Evolutionary conservation across 768 basidiomycete species (phyloP), one percentile per base, ranked within the genome.

Genomic region (Amanita subjunquillea): DNA sequence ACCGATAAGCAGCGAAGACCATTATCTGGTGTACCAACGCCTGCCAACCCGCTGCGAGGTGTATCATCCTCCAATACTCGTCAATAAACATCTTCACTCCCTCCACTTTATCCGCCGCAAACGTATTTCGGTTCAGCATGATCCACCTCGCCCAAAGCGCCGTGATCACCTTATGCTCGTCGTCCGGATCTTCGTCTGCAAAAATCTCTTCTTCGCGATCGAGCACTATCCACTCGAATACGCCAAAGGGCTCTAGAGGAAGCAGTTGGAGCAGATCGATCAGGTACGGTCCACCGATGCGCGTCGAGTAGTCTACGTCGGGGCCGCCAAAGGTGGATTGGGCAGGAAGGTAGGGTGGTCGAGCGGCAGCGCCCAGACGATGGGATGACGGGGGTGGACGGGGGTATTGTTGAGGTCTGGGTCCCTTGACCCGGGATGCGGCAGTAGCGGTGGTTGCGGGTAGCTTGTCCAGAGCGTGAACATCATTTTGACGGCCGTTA

Each of bases 101-200:
- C 27, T 56, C 60, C 56, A 45, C 50, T 47, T 39, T 51, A 51
- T 42, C 29, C 27, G 32, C 22, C 23, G 4, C 25, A 41, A 50
- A 46, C 12, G 48, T 69, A 47, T 46, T 82, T 83, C 78, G 67
- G 59, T 85, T 74, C 30, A 82, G 62, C 48, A 81, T 64, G 3
- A 88, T 85, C 86, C 86, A 90, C 48, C 88, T 63, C 10, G 70
- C 78, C 87, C 87, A 90, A 10, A 90, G 66, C 4, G 86, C 85
- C 51, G 80, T 78, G 71, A 91, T 84, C 6, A 88, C 80, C 63
- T 90, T 91, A 54, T 85, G 79, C 56, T 88, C 85, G 53, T 87
- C 86, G 38, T 71, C 70, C 9, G 88, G 69, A 59, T 88, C 81
- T 55, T 86, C 82, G 42, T 76, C 67, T 55, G 87, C 83, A 53